A percentile compares a stretch with the other conserved stretches of the same genome.
phyloP scores from a whole-genome alignment of 345 rosid species.

The Sapria himalayana region DNA sequence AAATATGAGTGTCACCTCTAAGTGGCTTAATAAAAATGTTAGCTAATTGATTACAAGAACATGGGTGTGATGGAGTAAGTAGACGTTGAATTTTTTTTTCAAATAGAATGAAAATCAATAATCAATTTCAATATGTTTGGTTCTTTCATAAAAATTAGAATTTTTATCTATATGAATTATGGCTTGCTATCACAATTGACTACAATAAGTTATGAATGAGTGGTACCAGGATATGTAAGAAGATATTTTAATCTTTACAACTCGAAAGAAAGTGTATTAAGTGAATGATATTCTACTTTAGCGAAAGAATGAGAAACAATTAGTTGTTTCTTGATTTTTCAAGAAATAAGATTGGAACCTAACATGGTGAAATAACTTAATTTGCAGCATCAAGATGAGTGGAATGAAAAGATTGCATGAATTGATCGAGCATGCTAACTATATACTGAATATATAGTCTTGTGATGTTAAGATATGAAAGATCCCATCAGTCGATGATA shows the following conservation, averaged over 20 bases:
- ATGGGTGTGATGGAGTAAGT: too few relatives aligned
- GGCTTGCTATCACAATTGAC: not conserved
- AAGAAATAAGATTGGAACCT: too few relatives aligned
- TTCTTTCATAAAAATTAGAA: not conserved
- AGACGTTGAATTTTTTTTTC: too few relatives aligned
- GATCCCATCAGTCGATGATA: not conserved
- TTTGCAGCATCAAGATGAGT: not conserved
- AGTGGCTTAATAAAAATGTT: too few relatives aligned
- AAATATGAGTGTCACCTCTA: too few relatives aligned
- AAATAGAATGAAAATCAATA: too few relatives aligned
- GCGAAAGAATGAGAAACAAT: not conserved
- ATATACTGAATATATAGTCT: not conserved
- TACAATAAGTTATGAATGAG: not conserved
- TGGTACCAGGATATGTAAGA: not conserved
- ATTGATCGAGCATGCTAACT: not conserved
- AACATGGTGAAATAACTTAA: too few relatives aligned
- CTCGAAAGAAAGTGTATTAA: not conserved
- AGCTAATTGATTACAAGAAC: too few relatives aligned
- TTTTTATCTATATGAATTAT: not conserved
- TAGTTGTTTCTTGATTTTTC: not conserved
- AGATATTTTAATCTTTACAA: not conserved
- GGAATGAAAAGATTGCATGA: not conserved
- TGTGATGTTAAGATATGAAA: not conserved
- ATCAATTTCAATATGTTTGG: too few relatives aligned
- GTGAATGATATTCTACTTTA: not conserved